Evolutionary conservation across 306 rosid genomes (phyloP), one percentile per base, ranked within the genome.

Genomic region (Rosa multiflora): DNA sequence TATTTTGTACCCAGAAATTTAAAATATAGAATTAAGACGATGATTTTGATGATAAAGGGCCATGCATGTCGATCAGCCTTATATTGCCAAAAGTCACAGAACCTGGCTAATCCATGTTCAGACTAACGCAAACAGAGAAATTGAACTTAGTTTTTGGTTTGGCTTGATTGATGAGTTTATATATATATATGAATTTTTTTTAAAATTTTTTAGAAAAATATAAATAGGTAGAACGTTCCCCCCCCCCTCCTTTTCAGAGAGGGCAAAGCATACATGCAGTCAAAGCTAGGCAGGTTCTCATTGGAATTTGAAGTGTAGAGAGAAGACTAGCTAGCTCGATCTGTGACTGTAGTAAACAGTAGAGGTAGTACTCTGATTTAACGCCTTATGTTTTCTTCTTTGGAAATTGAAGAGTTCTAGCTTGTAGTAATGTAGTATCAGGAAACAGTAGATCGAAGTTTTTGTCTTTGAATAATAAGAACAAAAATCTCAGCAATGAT

Each of bases 291-390:
- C 51, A 42, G 84, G 85, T 74, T 86, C 75, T 84, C 87, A 83
- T 83, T 78, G 90, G 90, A 85, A 85, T 85, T 86, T 88, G 89
- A 77, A 80, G 85, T 88, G 48, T 47, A 17, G 72, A 40, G 29
- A n/a, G 48, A n/a, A 20, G 74, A 49, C 77, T 17, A 67, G 23
- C 26, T 67, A 15, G 68, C 4, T 62, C 35, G 43, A 5, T 35
- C 86, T 75, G 70, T 35, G 53, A 48, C 10, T 15, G 4, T 69
- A 53, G 76, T 4, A 23, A 6, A 62, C 40, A 55, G 74, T 32
- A 68, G 32, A 72, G 48, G 17, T 58, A 64, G 35, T 73, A 42
- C 59, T 44, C 59, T 44, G 23, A 46, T 52, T 9, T 39, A 42
- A 5, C 49, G 32, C 72, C 13, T 21, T 2, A 26, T 3, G 42